phyloP scores from a whole-genome alignment of 208 protist genomes.

The Pavlovales sp. region DNA sequence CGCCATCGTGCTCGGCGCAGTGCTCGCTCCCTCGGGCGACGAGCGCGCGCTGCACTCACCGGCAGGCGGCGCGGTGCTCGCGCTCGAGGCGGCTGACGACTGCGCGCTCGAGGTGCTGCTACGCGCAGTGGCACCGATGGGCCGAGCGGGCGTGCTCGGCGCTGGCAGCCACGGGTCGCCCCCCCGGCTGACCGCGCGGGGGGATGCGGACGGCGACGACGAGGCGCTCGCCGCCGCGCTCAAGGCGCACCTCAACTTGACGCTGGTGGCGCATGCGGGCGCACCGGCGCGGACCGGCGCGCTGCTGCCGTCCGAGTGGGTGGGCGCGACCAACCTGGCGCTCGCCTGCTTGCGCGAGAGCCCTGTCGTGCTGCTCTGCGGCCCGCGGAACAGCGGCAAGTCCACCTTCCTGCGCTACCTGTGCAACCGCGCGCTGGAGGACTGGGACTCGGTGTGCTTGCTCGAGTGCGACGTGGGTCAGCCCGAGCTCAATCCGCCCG shows the following conservation, averaged over 20 bases:
- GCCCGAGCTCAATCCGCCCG: neutral
- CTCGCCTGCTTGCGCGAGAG: neutral
- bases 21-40: neutral
- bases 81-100: neutral
- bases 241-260: neutral
- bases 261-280: neutral
- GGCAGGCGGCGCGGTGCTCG: neutral
- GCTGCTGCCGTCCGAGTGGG: neutral
- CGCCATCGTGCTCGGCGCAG: neutral
- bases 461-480: neutral
- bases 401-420: neutral
- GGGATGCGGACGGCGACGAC: too few relatives aligned
- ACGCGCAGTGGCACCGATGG: too few relatives aligned
- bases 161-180: too few relatives aligned
- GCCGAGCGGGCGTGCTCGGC: too few relatives aligned
- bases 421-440: neutral
- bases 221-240: neutral
- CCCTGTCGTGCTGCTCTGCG: constrained; percentile 16
- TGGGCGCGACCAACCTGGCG: neutral
- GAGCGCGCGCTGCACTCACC: neutral
- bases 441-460: neutral
- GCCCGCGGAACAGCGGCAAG: constrained; percentile 3
- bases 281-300: too few relatives aligned
- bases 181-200: too few relatives aligned
- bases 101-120: too few relatives aligned